Evolutionary conservation across 257 asterid genomes (phyloP).

Genomic region (Jacaranda mimosifolia): DNA sequence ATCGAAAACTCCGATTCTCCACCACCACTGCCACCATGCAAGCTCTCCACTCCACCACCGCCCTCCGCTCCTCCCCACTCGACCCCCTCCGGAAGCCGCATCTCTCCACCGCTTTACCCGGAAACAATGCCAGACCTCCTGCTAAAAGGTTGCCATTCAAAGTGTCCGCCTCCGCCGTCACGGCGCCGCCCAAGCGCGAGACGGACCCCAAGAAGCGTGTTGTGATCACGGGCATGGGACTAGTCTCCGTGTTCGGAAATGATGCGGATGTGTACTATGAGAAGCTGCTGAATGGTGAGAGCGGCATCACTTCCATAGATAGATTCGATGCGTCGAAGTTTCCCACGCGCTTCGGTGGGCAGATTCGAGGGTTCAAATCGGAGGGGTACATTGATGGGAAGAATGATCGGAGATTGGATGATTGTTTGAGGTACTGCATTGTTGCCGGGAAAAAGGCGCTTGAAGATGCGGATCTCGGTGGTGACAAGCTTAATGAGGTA

Average conservation of each 20-base stretch:
- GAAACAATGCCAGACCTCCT: conserved; percentile 40
- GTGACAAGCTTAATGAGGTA: conserved; percentile 55
- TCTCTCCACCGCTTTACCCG: conserved; percentile 24
- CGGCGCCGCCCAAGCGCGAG: conserved; percentile 59
- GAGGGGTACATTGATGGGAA: conserved; percentile 65
- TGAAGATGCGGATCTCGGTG: conserved; percentile 61
- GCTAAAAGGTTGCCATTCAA: conserved; percentile 38
- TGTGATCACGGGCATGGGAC: conserved; percentile 69
- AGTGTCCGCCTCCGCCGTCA: conserved; percentile 45
- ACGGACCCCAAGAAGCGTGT: conserved; percentile 67
- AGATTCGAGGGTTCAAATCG: conserved; percentile 60
- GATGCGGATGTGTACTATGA: conserved; percentile 62
- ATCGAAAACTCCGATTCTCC: conserved; percentile 35
- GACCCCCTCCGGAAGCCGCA: conserved; percentile 48
- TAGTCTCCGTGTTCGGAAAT: conserved; percentile 64
- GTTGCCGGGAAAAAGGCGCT: conserved; percentile 67
- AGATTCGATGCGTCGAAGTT: conserved; percentile 63
- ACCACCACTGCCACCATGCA: conserved; percentile 49
- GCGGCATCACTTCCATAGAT: conserved; percentile 58
- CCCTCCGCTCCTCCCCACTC: conserved; percentile 55
- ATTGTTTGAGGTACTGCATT: conserved; percentile 61
- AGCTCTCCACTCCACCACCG: conserved; percentile 47
- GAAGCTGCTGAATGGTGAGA: conserved; percentile 61
- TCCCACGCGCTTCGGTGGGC: conserved; percentile 68
- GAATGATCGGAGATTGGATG: conserved; percentile 65